phyloP scores from a whole-genome alignment of 345 rosid species.

The Sisymbrium irio region DNA sequence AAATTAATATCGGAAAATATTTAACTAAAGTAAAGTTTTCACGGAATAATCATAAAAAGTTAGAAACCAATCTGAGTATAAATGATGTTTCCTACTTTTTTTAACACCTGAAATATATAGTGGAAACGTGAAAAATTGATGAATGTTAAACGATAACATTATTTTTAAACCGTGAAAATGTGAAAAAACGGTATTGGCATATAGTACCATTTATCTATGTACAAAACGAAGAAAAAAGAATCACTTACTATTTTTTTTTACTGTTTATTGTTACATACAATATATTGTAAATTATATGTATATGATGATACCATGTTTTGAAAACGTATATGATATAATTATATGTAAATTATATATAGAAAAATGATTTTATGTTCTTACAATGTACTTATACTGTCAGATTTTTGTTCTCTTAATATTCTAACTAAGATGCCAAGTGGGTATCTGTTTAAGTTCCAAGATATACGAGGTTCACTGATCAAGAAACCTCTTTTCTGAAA shows the following conservation, averaged over 20 bases:
- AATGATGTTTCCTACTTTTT: not conserved
- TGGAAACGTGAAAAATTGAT: not conserved
- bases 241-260: not conserved
- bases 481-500: conserved; percentile 19
- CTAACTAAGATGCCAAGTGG: conserved; percentile 7
- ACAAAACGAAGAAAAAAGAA: not conserved
- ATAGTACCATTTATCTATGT: not conserved
- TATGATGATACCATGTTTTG: too few relatives aligned
- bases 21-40: not conserved
- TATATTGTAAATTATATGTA: too few relatives aligned
- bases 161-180: not conserved
- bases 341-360: too few relatives aligned
- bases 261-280: not conserved
- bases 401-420: not conserved
- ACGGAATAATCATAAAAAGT: not conserved
- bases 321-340: too few relatives aligned
- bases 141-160: not conserved
- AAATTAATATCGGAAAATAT: too few relatives aligned
- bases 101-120: not conserved
- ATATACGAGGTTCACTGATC: conserved; percentile 31
- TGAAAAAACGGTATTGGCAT: too few relatives aligned
- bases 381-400: not conserved
- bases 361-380: not conserved
- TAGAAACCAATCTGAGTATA: not conserved
- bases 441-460: conserved; percentile 30